Evolutionary conservation across 83 land plant species (phyloP).

Genomic region (Diphasiastrum complanatum): DNA sequence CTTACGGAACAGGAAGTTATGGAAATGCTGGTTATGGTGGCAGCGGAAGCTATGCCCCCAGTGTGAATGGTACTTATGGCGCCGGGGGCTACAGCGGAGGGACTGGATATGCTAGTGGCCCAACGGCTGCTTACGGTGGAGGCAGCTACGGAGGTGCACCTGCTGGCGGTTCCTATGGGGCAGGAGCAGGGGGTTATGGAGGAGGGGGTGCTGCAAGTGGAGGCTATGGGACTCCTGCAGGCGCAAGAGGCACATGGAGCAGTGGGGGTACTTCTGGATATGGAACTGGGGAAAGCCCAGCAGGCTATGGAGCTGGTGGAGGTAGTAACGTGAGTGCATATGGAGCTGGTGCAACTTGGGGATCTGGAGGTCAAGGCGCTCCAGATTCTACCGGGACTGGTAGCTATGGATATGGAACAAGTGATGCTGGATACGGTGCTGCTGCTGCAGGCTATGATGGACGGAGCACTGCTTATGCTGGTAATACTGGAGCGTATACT

Average conservation of each 20-base stretch:
- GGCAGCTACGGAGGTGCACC: slow-evolving; percentile 9
- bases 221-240: slow-evolving; percentile 21
- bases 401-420: slow-evolving; percentile 26
- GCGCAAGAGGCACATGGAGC: slow-evolving; percentile 25
- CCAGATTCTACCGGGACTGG: slow-evolving; percentile 17
- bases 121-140: slow-evolving; percentile 13
- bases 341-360: slow-evolving; percentile 22
- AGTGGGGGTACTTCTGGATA: slow-evolving; percentile 29
- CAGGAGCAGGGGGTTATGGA: slow-evolving; percentile 14
- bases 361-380: slow-evolving; percentile 18
- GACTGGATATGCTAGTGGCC: slow-evolving; percentile 14
- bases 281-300: slow-evolving; percentile 18
- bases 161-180: slow-evolving; percentile 3
- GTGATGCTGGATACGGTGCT: slow-evolving; percentile 22
- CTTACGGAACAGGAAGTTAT: slow-evolving; percentile 26
- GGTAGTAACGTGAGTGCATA: slow-evolving; percentile 8
- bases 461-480: slow-evolving; percentile 16
- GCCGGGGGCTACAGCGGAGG: slow-evolving; percentile 11
- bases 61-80: slow-evolving; percentile 27
- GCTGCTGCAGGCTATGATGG: slow-evolving; percentile 20
- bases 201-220: slow-evolving; percentile 21
- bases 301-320: slow-evolving; percentile 26
- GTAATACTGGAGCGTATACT: slow-evolving; percentile 22
- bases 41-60: slow-evolving; percentile 6
- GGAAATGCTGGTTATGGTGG: slow-evolving; percentile 10